These are phyloP conservation scores for Leccinellum luteum DNA, from an alignment of 768 basidiomycete genomes.

Conservation along the genomic window DNA sequence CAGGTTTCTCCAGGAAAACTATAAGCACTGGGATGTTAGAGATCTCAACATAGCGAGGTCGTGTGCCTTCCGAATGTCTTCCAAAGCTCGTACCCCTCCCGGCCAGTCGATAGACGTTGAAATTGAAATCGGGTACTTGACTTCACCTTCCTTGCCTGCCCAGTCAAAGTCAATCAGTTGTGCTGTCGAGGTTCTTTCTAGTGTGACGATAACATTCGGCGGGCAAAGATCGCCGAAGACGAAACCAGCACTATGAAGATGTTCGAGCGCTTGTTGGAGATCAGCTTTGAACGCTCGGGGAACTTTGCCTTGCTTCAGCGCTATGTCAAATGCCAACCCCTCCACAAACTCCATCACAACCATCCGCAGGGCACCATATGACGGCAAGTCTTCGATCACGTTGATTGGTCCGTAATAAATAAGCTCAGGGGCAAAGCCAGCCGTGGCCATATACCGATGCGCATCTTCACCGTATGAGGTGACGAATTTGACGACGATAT, in stretches of 20 bases:
- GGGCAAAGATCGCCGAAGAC: constrained; percentile 39
- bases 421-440: constrained; percentile 29
- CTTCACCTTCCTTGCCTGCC: constrained; percentile 1
- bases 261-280: constrained; percentile 16
- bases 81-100: not conserved
- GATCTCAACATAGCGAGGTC: constrained; percentile 21
- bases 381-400: constrained; percentile 2
- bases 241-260: constrained; percentile 31
- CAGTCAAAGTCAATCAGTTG: constrained; percentile 10
- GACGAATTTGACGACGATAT: constrained; percentile 40
- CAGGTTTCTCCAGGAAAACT: no score
- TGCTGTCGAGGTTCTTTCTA: not conserved
- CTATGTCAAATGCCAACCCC: not conserved
- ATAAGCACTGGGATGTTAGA: not conserved
- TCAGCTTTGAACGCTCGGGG: constrained; percentile 17
- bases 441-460: constrained; percentile 32
- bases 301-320: not conserved
- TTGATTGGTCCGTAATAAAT: constrained; percentile 29
- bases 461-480: constrained; percentile 31
- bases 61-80: constrained; percentile 1
- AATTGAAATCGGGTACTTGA: not conserved
- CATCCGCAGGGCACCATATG: constrained; percentile 26
- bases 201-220: constrained; percentile 33
- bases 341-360: constrained; percentile 41
- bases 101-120: not conserved